phyloP scores from a whole-genome alignment of 2,329 filamentous ascomycete genomes.

The Apiospora phragmitis region DNA sequence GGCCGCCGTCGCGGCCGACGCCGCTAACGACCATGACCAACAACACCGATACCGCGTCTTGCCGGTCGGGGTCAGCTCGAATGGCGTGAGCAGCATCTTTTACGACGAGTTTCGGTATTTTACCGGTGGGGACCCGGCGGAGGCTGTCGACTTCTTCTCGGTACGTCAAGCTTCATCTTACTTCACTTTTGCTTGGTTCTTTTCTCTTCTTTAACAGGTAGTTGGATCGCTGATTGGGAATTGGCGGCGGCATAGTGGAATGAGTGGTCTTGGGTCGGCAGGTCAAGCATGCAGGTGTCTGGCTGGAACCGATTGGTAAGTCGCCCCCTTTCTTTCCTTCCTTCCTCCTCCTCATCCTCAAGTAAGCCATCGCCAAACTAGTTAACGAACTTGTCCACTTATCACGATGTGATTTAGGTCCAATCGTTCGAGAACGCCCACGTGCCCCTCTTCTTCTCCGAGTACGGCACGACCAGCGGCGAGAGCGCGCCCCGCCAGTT shows the following conservation, averaged over 20 bases:
- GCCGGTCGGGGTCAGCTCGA: conserved; percentile 20
- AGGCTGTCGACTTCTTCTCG: conserved; percentile 21
- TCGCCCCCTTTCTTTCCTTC: background rate
- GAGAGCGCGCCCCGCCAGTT: conserved; percentile 54
- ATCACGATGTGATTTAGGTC: conserved; percentile 8
- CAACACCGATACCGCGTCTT: conserved; percentile 14
- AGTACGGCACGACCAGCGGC: conserved; percentile 66
- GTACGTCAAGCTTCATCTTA: conserved; percentile 23
- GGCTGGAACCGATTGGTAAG: conserved; percentile 14
- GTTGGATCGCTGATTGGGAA: background rate
- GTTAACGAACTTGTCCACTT: no score
- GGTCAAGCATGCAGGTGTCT: conserved; percentile 12
- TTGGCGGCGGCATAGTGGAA: conserved; percentile 18
- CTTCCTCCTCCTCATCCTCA: no score
- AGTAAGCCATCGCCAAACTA: background rate
- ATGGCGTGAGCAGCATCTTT: conserved; percentile 2
- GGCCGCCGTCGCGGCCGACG: conserved; percentile 8
- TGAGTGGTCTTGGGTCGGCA: conserved; percentile 15
- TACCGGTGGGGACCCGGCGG: background rate
- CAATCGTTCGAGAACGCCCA: conserved; percentile 12
- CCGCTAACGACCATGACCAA: no score
- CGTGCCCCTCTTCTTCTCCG: conserved; percentile 58
- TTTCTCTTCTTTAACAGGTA: no score
- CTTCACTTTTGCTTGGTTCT: conserved; percentile 1
- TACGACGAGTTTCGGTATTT: conserved; percentile 3